phyloP scores from a whole-genome alignment of 106 monocot genomes.

The Phalaenopsis aphrodite region DNA sequence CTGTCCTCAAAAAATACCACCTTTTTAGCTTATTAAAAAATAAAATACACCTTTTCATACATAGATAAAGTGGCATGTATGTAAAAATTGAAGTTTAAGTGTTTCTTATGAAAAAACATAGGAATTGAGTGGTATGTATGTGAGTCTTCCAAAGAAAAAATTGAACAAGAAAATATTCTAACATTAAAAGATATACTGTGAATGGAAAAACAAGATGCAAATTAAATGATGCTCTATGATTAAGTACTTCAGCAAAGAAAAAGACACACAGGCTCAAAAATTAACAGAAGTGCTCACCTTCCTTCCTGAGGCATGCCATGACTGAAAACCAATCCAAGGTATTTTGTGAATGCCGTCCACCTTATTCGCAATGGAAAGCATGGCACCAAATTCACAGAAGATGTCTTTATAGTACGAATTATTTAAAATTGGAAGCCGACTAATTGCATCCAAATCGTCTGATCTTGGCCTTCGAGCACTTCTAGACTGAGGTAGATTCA shows the following conservation, averaged over 20 bases:
- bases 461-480: slow-evolving; percentile 52
- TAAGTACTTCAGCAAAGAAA: not conserved
- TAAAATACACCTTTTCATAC: too few relatives aligned
- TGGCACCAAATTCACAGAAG: slow-evolving; percentile 84
- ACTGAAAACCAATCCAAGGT: slow-evolving; percentile 98
- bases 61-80: too few relatives aligned
- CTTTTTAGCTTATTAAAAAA: too few relatives aligned
- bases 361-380: slow-evolving; percentile 80
- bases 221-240: not conserved
- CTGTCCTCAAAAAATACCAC: too few relatives aligned
- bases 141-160: too few relatives aligned
- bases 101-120: too few relatives aligned
- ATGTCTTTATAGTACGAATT: slow-evolving; percentile 53
- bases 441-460: slow-evolving; percentile 82
- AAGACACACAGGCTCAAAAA: not conserved
- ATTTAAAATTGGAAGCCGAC: slow-evolving; percentile 62
- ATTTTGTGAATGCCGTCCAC: slow-evolving; percentile 74
- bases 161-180: not conserved
- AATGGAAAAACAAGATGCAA: not conserved
- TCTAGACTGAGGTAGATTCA: slow-evolving; percentile 47
- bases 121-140: too few relatives aligned
- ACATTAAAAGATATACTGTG: not conserved
- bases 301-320: slow-evolving; percentile 76
- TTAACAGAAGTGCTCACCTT: slow-evolving; percentile 33
- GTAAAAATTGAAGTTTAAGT: too few relatives aligned